These are phyloP conservation scores for Phaeosphaeria sp. DNA, from an alignment of 2,329 filamentous ascomycete species.

Conservation along the genomic window DNA sequence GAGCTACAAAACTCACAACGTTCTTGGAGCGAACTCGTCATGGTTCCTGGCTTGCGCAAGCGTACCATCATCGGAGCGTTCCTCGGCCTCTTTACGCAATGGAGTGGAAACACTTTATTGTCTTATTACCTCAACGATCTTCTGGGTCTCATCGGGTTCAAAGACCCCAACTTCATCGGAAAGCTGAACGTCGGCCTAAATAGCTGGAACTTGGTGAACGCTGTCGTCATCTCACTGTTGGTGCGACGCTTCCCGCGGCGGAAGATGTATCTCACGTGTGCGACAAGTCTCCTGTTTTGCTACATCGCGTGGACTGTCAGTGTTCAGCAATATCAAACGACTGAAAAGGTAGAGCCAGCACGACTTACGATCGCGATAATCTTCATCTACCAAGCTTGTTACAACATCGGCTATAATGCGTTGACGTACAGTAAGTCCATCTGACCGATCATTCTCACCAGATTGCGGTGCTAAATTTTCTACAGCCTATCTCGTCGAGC, in stretches of 20 bases:
- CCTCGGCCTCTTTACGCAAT: constrained; percentile 71
- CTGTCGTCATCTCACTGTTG: constrained; percentile 61
- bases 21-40: constrained; percentile 66
- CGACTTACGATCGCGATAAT: constrained; percentile 55
- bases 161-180: constrained; percentile 41
- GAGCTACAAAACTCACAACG: constrained; percentile 60
- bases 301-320: constrained; percentile 51
- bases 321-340: constrained; percentile 57
- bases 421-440: constrained; percentile 60
- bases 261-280: constrained; percentile 59
- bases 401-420: constrained; percentile 70
- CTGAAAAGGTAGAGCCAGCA: constrained; percentile 45
- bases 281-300: constrained; percentile 37
- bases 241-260: constrained; percentile 63
- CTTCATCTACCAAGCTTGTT: constrained; percentile 59
- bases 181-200: constrained; percentile 64
- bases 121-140: constrained; percentile 68
- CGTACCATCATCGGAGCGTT: constrained; percentile 67
- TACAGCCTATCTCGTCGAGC: constrained; percentile 59
- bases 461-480: too few relatives aligned
- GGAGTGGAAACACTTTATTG: constrained; percentile 69
- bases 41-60: constrained; percentile 68
- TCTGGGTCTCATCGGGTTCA: constrained; percentile 67
- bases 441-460: constrained; percentile 4
- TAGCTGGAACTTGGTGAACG: constrained; percentile 64